phyloP scores from a whole-genome alignment of 768 basidiomycete species.

The Tylopilus felleus region DNA sequence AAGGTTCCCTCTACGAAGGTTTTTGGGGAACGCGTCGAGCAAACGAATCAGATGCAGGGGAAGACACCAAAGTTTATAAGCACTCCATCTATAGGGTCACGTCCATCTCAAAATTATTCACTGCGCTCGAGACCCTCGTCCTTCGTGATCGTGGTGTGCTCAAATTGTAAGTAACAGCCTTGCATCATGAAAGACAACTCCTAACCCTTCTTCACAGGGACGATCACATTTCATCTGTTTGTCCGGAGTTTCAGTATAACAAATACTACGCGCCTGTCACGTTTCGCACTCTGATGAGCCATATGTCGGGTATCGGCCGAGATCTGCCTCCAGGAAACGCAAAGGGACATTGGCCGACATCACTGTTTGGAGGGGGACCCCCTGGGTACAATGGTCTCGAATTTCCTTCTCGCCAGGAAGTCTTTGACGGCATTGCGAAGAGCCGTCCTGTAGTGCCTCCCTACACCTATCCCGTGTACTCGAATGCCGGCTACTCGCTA shows the following conservation, averaged over 20 bases:
- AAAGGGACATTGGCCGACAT: constrained; percentile 39
- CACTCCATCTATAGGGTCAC: constrained; percentile 52
- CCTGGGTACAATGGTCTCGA: constrained; percentile 29
- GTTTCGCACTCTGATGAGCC: constrained; percentile 41
- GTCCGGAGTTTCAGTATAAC: constrained; percentile 22
- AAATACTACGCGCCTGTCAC: constrained; percentile 32
- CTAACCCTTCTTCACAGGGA: constrained; percentile 32
- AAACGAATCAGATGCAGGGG: constrained; percentile 37
- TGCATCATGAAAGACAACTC: neutral
- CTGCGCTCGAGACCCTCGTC: constrained; percentile 45
- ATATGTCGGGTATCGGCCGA: constrained; percentile 33
- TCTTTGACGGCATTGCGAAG: constrained; percentile 36
- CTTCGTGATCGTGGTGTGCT: constrained; percentile 44
- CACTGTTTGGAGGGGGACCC: constrained; percentile 25
- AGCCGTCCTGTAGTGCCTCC: constrained; percentile 42
- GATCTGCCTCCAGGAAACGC: constrained; percentile 37
- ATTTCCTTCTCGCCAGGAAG: constrained; percentile 29
- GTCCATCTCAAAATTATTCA: constrained; percentile 51
- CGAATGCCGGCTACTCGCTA: constrained; percentile 35
- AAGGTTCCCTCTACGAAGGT: constrained; percentile 43
- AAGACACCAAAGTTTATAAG: constrained; percentile 30
- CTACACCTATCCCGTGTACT: constrained; percentile 43
- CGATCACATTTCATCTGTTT: constrained; percentile 40
- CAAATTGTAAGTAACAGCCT: constrained; percentile 29
- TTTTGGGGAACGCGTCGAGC: constrained; percentile 43